These are phyloP conservation scores for Fusarium sp. DNA, from an alignment of 2,329 filamentous ascomycete species.

Conservation along the genomic window DNA sequence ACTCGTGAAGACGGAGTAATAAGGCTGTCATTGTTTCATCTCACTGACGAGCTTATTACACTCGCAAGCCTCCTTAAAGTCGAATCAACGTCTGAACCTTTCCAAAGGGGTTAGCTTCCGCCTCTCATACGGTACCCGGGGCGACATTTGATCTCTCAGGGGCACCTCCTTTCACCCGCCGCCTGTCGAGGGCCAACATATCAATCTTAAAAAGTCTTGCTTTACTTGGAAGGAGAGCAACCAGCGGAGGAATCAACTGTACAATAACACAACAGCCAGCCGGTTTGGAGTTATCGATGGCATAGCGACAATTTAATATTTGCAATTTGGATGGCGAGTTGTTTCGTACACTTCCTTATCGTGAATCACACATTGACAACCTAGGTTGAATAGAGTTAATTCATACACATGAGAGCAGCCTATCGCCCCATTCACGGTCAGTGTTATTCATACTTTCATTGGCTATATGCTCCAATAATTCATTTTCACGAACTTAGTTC, in stretches of 20 bases:
- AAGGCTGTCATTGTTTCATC: neutral
- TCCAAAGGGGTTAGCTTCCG: neutral
- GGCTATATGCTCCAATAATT: neutral
- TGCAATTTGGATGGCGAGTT: neutral
- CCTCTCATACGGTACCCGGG: too few species aligned
- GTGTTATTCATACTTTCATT: neutral
- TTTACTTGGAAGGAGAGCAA: neutral
- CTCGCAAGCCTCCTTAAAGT: neutral
- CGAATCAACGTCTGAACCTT: neutral
- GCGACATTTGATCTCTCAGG: neutral
- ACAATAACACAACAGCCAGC: neutral
- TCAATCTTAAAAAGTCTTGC: neutral
- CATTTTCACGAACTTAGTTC: neutral
- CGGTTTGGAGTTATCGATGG: neutral
- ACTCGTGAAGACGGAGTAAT: neutral
- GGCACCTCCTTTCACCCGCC: neutral
- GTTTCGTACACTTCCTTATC: neutral
- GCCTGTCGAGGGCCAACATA: neutral
- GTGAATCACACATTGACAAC: neutral
- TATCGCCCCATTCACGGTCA: neutral
- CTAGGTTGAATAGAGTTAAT: neutral
- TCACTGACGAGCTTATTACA: neutral
- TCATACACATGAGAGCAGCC: neutral
- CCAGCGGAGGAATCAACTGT: neutral
- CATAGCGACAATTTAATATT: neutral